A percentile compares a stretch with the other conserved stretches of the same genome.
phyloP scores from a whole-genome alignment of 306 rosid genomes.

The Senna siamea region DNA sequence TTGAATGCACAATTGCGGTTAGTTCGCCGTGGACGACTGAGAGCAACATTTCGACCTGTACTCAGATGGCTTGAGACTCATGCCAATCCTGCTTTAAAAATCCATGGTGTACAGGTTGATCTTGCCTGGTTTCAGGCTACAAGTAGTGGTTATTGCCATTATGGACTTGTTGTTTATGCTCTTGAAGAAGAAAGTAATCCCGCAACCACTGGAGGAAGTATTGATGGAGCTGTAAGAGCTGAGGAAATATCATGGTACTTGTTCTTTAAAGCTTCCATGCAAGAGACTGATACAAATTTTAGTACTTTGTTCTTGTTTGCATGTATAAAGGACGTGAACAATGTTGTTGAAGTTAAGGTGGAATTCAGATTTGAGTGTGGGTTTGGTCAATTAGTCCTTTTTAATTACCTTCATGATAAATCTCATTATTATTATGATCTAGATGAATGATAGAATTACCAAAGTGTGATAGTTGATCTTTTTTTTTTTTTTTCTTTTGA shows the following conservation, averaged over 20 bases:
- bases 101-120: slow-evolving; percentile 72
- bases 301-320: background rate
- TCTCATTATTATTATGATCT: background rate
- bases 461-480: slow-evolving; percentile 9
- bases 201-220: slow-evolving; percentile 42
- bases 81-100: slow-evolving; percentile 86
- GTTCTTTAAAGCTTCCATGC: slow-evolving; percentile 13
- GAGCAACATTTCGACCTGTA: slow-evolving; percentile 80
- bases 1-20: slow-evolving; percentile 92
- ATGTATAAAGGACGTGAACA: background rate
- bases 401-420: background rate
- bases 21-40: slow-evolving; percentile 86
- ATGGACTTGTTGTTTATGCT: slow-evolving; percentile 81
- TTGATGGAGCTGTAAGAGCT: slow-evolving; percentile 53
- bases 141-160: slow-evolving; percentile 85
- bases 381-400: background rate
- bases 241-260: slow-evolving; percentile 69
- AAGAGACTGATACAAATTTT: background rate
- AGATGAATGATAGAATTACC: slow-evolving; percentile 25
- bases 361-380: background rate
- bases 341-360: background rate
- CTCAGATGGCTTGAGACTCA: slow-evolving; percentile 87
- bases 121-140: slow-evolving; percentile 95
- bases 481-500: slow-evolving; percentile 8
- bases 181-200: slow-evolving; percentile 53